phyloP scores from a whole-genome alignment of 495 filamentous ascomycete genomes.

The Pseudotulostoma volvatum region DNA sequence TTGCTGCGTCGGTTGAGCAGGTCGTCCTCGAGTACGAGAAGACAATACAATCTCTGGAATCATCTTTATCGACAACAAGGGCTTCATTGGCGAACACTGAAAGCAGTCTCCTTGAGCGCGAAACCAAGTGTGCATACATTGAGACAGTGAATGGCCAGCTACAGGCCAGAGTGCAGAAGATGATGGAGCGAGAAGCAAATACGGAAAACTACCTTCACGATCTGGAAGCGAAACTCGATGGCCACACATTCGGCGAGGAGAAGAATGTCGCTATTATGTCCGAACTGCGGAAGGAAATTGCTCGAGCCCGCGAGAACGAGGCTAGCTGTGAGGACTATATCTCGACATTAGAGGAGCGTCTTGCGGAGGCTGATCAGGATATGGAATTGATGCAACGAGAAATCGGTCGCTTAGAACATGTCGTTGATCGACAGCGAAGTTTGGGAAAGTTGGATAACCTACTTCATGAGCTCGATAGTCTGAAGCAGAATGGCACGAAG shows the following conservation, averaged over 20 bases:
- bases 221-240: conserved; percentile 75
- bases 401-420: conserved; percentile 83
- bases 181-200: conserved; percentile 73
- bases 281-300: conserved; percentile 83
- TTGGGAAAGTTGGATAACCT: conserved; percentile 88
- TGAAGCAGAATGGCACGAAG: conserved; percentile 45
- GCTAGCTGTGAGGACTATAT: conserved; percentile 87
- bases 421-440: conserved; percentile 87
- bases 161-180: conserved; percentile 71
- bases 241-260: conserved; percentile 81
- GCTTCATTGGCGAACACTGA: conserved; percentile 70
- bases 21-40: conserved; percentile 97
- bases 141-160: conserved; percentile 87
- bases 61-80: conserved; percentile 79
- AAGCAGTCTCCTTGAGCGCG: conserved; percentile 74
- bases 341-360: conserved; percentile 84
- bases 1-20: conserved; percentile 87
- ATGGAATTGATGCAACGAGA: conserved; percentile 93
- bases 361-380: conserved; percentile 93
- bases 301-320: conserved; percentile 81
- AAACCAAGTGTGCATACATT: conserved; percentile 78
- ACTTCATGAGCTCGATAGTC: conserved; percentile 74
- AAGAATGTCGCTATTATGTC: conserved; percentile 69
- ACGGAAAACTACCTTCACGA: conserved; percentile 87
- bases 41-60: conserved; percentile 88